Conservation (phyloP, 2,329 filamentous ascomycete species). For the Saccharata proteae region DNA sequence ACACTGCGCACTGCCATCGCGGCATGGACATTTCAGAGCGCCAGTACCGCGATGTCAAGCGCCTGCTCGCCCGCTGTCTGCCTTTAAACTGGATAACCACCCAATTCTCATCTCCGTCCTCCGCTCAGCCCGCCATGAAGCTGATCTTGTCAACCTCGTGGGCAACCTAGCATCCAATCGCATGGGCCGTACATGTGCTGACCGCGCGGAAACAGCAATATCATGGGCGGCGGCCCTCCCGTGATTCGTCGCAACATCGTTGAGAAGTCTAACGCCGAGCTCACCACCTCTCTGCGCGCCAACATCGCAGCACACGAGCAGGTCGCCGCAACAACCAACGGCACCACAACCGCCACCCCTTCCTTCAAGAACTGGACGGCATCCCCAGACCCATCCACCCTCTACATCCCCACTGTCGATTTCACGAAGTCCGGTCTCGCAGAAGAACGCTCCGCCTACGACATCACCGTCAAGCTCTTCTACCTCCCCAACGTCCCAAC, state of each 20-base stretch:
- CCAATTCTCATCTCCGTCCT: too few species aligned
- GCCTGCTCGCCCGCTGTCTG: constrained; percentile 5
- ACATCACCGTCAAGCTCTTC: constrained; percentile 93
- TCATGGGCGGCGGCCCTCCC: constrained; percentile 72
- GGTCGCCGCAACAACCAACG: constrained; percentile 29
- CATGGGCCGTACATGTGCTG: constrained; percentile 11
- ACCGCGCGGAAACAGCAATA: constrained; percentile 59
- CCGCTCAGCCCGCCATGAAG: constrained; percentile 31
- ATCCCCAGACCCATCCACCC: constrained; percentile 28
- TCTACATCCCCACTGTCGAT: constrained; percentile 70
- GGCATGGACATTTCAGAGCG: constrained; percentile 7
- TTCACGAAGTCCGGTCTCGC: constrained; percentile 58
- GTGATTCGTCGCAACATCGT: constrained; percentile 68
- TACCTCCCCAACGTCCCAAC: constrained; percentile 64
- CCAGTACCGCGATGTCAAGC: constrained; percentile 12
- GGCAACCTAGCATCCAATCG: constrained; percentile 20
- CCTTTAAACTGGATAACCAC: background rate
- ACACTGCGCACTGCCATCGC: too few species aligned
- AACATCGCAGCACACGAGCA: constrained; percentile 69
- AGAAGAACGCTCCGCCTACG: constrained; percentile 76
- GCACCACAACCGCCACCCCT: constrained; percentile 17
- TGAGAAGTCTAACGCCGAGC: constrained; percentile 82
- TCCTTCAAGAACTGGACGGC: constrained; percentile 54
- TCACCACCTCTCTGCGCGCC: constrained; percentile 74
- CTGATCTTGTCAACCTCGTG: constrained; percentile 80